Conservation (phyloP, 345 rosid species). For the Hevea brasiliensis region DNA sequence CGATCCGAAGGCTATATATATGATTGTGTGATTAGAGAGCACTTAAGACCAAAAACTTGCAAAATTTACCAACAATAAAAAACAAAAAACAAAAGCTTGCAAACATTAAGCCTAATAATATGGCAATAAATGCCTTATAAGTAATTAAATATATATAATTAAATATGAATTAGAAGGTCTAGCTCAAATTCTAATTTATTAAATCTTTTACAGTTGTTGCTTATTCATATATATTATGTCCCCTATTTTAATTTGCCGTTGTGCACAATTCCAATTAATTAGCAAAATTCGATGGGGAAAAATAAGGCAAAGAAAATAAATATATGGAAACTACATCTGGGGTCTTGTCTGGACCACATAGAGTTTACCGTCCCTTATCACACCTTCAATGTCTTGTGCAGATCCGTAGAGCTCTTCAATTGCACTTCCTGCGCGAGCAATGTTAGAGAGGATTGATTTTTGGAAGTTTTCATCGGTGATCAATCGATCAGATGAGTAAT, state of each 20-base stretch:
- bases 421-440: slow-evolving; percentile 72
- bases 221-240: not conserved
- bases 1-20: not conserved
- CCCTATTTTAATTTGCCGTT: not conserved
- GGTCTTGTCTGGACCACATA: slow-evolving; percentile 96
- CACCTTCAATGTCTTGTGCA: slow-evolving; percentile 97
- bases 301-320: not conserved
- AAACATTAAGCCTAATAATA: no score
- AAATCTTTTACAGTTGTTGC: not conserved
- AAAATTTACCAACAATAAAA: no score
- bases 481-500: slow-evolving; percentile 76
- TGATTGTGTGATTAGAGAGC: no score
- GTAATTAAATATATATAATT: not conserved
- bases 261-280: not conserved
- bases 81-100: no score
- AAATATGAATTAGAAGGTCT: not conserved
- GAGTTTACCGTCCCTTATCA: slow-evolving; percentile 76
- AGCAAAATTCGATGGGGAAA: slow-evolving; percentile 3
- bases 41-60: no score
- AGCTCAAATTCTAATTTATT: not conserved
- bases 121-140: not conserved
- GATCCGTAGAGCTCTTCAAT: slow-evolving; percentile 87
- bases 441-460: slow-evolving; percentile 63
- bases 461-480: slow-evolving; percentile 63
- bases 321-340: slow-evolving; percentile 61